Conservation (phyloP, 2,329 filamentous ascomycete genomes). For the Cercospora sojina region DNA sequence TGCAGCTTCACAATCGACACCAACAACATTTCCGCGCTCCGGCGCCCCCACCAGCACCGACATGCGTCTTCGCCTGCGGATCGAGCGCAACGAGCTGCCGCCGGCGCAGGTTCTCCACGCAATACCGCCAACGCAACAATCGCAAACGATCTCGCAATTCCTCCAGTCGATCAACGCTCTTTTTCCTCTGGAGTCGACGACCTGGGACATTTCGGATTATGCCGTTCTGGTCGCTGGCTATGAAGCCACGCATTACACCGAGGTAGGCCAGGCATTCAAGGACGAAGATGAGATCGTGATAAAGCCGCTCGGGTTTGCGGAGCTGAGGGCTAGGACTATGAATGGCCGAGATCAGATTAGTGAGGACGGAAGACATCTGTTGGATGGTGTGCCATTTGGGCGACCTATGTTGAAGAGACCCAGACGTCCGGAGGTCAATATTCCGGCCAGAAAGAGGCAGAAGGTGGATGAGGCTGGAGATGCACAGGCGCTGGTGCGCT, state of each 20-base stretch:
- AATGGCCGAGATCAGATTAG: conserved; percentile 81
- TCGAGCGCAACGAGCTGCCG: conserved; percentile 72
- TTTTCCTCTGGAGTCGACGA: conserved; percentile 73
- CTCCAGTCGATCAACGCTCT: conserved; percentile 76
- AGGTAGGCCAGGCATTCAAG: conserved; percentile 67
- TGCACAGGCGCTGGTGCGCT: conserved; percentile 29
- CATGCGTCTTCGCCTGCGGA: conserved; percentile 71
- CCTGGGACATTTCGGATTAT: conserved; percentile 91
- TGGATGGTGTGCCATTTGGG: conserved; percentile 85
- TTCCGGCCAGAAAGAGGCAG: conserved; percentile 35
- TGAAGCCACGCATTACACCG: conserved; percentile 84
- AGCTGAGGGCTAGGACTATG: conserved; percentile 69
- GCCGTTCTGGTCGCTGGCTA: conserved; percentile 74
- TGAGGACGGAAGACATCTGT: conserved; percentile 71
- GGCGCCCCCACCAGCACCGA: background rate
- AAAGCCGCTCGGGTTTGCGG: conserved; percentile 71
- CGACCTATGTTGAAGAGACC: conserved; percentile 63
- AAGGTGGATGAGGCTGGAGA: conserved; percentile 44
- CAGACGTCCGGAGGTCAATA: conserved; percentile 40
- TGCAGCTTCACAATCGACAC: background rate
- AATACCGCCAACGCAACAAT: conserved; percentile 45
- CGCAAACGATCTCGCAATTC: conserved; percentile 67
- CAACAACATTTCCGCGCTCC: background rate
- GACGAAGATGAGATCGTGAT: conserved; percentile 84
- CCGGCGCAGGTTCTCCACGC: conserved; percentile 71